Evolutionary conservation across 306 rosid genomes (phyloP), one percentile per base, ranked within the genome.

Genomic region (Medicago lupulina): DNA sequence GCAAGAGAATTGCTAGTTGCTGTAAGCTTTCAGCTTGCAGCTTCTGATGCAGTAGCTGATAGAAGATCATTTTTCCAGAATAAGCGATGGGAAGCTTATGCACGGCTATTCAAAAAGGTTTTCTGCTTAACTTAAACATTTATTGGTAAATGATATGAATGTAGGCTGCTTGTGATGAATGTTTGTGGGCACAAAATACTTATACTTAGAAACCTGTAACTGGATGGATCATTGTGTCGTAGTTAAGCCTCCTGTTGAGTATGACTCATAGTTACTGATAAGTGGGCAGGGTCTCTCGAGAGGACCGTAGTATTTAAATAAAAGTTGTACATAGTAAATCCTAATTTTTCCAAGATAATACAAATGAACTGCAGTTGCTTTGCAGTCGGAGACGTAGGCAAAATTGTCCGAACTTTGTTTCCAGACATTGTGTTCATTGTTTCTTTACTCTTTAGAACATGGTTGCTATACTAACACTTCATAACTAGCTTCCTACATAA

Each of bases 21-120:
- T 66, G 97, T 90, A 76, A 89, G 95, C 79, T 94, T 88, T 85
- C 93, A 85, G 70, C 84, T 90, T 50, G 79, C 88, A 78, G 97
- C 98, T 77, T 94, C 97, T 74, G 91, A 90, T 81, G 97, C 95
- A 60, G 98, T 94, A 14, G 96, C 91, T 73, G 91, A 90, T 69
- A 87, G 96, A 86, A 94, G 92, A 81, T 94, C 88, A 68, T 78
- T 88, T 76, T 92, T 83, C 86, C 93, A 92, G 76, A 83, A 71
- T 76, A 86, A 83, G 83, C 89, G 95, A 63, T 94, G 98, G 98
- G 97, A 94, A 84, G 89, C 93, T 80, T 88, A 92, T 86, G 98
- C 93, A 49, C 87, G 72, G 58, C 82, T 94, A 75, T 92, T 73
- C 77, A 94, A 90, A 85, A 92, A 94, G 97, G 98, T 94, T 69